Evolutionary conservation across 2,329 filamentous ascomycete genomes (phyloP).

Genomic region (Stemphylium vesicarium): DNA sequence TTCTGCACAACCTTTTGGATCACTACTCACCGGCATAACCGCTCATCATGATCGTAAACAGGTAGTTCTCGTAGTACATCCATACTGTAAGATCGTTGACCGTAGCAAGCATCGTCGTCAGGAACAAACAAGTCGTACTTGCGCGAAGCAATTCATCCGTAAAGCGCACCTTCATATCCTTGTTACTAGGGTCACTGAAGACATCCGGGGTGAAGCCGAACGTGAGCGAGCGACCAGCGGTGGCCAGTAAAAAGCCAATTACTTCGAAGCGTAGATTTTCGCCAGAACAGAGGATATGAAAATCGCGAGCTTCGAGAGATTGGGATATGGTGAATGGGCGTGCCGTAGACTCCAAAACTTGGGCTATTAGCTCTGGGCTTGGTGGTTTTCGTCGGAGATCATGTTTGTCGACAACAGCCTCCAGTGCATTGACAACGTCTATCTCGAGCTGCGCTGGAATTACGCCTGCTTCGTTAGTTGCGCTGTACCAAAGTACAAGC

Average conservation of each 20-base stretch:
- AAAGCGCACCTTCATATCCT: conserved; percentile 27
- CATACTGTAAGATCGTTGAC: conserved; percentile 49
- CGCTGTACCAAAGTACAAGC: conserved; percentile 32
- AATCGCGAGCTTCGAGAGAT: conserved; percentile 39
- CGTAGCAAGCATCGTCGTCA: conserved; percentile 48
- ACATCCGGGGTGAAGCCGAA: conserved; percentile 33
- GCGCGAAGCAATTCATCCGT: conserved; percentile 42
- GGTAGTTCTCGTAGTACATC: conserved; percentile 46
- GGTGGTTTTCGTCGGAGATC: conserved; percentile 33
- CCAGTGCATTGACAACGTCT: conserved; percentile 40
- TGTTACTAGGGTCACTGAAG: conserved; percentile 25
- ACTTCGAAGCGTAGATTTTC: conserved; percentile 49
- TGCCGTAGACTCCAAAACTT: conserved; percentile 37
- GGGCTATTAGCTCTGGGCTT: conserved; percentile 31
- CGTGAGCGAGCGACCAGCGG: conserved; percentile 44
- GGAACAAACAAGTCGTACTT: conserved; percentile 47
- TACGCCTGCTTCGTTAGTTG: conserved; percentile 41
- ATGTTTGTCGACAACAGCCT: conserved; percentile 40
- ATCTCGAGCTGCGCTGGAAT: conserved; percentile 47
- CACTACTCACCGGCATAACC: conserved; percentile 45
- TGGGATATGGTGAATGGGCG: conserved; percentile 35
- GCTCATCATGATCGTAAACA: conserved; percentile 46
- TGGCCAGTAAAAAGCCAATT: conserved; percentile 47
- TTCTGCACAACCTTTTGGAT: neutral
- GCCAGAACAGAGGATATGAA: conserved; percentile 49